Percentiles rank a stretch among this genome's conserved stretches.
Conservation (phyloP, 192 early-diverging fungal species). For the Coemansia sp. region DNA sequence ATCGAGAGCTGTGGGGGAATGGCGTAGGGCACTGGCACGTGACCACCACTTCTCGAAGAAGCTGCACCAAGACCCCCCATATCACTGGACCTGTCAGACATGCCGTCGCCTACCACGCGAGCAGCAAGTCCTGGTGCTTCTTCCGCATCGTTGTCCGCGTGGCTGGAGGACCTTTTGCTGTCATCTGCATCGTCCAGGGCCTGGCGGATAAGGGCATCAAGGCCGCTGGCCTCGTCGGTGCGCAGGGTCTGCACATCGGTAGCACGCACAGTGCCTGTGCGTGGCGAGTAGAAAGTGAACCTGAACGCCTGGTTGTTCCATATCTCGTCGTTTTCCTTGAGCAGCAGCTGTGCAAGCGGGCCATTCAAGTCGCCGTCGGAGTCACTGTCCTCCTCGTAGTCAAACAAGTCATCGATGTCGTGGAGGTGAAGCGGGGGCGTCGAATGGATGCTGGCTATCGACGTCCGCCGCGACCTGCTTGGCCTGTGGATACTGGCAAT, state of each 20-base stretch:
- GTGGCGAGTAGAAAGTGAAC: constrained; percentile 68
- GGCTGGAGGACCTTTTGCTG: not conserved
- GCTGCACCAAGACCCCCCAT: too few species aligned
- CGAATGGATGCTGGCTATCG: constrained; percentile 25
- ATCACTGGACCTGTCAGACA: too few species aligned
- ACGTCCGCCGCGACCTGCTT: constrained; percentile 45
- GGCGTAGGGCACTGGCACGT: not conserved
- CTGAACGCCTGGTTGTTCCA: constrained; percentile 55
- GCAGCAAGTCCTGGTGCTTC: not conserved
- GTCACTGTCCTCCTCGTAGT: constrained; percentile 5
- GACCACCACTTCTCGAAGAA: not conserved
- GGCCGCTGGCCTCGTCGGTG: constrained; percentile 39
- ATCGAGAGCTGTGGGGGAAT: constrained; percentile 34
- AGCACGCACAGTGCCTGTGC: constrained; percentile 61
- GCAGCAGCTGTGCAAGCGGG: constrained; percentile 43
- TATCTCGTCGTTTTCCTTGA: constrained; percentile 49
- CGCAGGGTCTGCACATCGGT: constrained; percentile 58
- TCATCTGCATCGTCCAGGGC: constrained; percentile 10
- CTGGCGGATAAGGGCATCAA: constrained; percentile 38
- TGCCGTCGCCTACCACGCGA: not conserved
- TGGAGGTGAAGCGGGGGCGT: not conserved
- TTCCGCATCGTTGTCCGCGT: not conserved
- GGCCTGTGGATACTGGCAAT: constrained; percentile 42
- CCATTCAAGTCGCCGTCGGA: constrained; percentile 18
- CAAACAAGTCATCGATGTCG: constrained; percentile 2